phyloP scores from a whole-genome alignment of 768 basidiomycete genomes.

The Podaxis mareebaensis region DNA sequence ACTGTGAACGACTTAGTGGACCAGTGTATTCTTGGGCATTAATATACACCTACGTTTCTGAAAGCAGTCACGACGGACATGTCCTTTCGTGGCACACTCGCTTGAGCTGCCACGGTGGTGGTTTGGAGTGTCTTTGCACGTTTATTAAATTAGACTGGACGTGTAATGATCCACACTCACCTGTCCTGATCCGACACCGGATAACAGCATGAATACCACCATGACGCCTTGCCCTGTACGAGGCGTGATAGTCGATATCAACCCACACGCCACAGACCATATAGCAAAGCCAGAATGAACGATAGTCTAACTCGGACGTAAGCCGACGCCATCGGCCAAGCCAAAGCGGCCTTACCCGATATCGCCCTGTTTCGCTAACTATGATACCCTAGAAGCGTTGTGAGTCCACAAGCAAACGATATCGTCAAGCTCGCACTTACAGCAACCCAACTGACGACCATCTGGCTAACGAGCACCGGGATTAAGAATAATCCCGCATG shows the following conservation, averaged over 20 bases:
- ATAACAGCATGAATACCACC: constrained; percentile 61
- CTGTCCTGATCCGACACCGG: constrained; percentile 62
- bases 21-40: background rate
- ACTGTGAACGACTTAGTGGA: constrained; percentile 35
- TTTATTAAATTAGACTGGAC: background rate
- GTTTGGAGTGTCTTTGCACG: constrained; percentile 53
- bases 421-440: constrained; percentile 31
- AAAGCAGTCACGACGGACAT: constrained; percentile 78
- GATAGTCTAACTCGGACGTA: constrained; percentile 38
- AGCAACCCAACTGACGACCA: constrained; percentile 53
- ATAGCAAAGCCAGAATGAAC: constrained; percentile 64
- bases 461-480: constrained; percentile 67
- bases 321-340: background rate
- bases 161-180: constrained; percentile 28
- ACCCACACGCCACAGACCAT: constrained; percentile 72
- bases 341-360: constrained; percentile 39
- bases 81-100: constrained; percentile 66
- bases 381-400: constrained; percentile 48
- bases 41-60: constrained; percentile 44
- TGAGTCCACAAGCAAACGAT: background rate
- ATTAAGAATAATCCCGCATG: constrained; percentile 61
- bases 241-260: constrained; percentile 61
- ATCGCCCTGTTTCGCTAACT: constrained; percentile 65
- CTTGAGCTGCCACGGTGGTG: constrained; percentile 72
- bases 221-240: constrained; percentile 49